phyloP scores from a whole-genome alignment of 2,329 filamentous ascomycete genomes.

The Arthrobotrys musiformis region DNA sequence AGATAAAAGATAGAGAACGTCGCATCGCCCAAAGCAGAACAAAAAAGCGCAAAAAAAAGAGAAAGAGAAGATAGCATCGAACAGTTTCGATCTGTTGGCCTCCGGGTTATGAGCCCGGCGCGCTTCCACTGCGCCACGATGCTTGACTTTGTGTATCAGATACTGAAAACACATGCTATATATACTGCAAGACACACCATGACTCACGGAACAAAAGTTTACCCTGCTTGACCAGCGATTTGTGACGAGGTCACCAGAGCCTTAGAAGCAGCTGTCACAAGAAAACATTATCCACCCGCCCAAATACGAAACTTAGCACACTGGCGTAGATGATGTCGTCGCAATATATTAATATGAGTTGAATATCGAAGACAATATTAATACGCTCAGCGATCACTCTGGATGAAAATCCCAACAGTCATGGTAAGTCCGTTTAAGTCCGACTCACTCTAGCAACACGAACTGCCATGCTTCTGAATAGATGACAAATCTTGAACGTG shows the following conservation, averaged over 20 bases:
- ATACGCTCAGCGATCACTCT: no score
- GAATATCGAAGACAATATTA: no score
- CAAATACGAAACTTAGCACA: neutral
- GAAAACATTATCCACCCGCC: neutral
- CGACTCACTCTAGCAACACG: neutral
- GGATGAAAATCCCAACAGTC: neutral
- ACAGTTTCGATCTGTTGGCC: constrained; percentile 56
- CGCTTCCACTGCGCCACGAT: constrained; percentile 56
- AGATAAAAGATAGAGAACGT: neutral
- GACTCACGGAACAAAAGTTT: constrained; percentile 26
- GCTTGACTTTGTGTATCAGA: constrained; percentile 32
- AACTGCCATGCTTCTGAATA: neutral
- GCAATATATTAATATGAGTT: neutral
- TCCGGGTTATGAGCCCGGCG: constrained; percentile 56
- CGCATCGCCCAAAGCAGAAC: neutral
- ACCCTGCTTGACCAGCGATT: neutral
- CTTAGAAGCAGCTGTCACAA: neutral
- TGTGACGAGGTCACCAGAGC: neutral
- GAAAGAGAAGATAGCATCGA: constrained; percentile 43
- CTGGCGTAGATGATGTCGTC: neutral
- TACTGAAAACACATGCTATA: neutral
- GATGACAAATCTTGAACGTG: neutral
- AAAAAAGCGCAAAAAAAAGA: constrained; percentile 42
- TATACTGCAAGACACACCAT: constrained; percentile 4
- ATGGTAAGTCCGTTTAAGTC: neutral